Base-by-base conservation (phyloP, 305 asterid species). In the Solanum hybrid region DNA sequence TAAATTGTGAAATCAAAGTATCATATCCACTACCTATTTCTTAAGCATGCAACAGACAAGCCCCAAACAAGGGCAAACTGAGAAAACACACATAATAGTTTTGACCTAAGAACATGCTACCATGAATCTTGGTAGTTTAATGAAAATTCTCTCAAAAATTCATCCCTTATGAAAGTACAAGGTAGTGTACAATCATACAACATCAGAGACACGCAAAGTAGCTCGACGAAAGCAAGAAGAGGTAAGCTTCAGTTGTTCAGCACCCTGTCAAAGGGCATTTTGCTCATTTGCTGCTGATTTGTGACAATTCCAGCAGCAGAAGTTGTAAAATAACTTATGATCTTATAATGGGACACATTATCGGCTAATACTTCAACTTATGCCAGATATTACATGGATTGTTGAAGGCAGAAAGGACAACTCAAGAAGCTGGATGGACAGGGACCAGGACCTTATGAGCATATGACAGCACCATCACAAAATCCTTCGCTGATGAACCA, bases 401-500 rank as follows among this genome's bases (percentile, higher is more conserved):
- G 51, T 26, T 39, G 87, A 40, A 40, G 87, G 87, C 87, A 81
- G 36, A 40, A 40, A 7, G 69, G 31, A 40, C 22, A 83, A 83
- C 82, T 88, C 90, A 88, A 77, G 90, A 51, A 88, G 86, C 77
- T 31, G 90, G 88, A 77, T 46, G 88, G 42, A 61, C 26, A 4
- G 71, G 71, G 11, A 34, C 73, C 4, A 4, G 29, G 74, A 71
- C 67, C 34, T 90, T 92, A 89, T 95, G 95, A 77, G 94, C 92
- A 84, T 97, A 97, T 28, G 94, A 88, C 92, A 96, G 79, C 42
- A 94, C 95, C 98, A 97, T 96, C 88, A 96, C 94, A 28, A 94
- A 95, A 6, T 97, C 98, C 92, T 95, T 93, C 3, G 95, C 97
- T 0, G 98, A 93, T 6, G 95, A 90, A 79, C 99, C 98, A 8